Evolutionary conservation across 306 rosid genomes (phyloP).

Genomic region (Inga leiocalycina): DNA sequence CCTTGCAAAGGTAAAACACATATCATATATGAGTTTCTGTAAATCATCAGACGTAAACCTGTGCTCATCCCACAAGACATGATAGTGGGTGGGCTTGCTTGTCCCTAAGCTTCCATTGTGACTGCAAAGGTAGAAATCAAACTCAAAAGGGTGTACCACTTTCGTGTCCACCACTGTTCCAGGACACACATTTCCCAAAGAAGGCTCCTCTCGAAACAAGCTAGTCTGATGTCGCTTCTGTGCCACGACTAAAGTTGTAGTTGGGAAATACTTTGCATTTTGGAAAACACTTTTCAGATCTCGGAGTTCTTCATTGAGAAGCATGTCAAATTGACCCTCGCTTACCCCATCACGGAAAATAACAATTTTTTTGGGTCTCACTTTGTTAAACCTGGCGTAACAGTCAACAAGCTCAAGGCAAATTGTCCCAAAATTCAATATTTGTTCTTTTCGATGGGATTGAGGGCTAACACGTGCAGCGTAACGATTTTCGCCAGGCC

Average conservation of each 20-base stretch:
- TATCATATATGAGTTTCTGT: slow-evolving; percentile 70
- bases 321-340: slow-evolving; percentile 83
- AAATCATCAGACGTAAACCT: slow-evolving; percentile 61
- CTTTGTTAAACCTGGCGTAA: slow-evolving; percentile 46
- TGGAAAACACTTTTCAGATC: slow-evolving; percentile 53
- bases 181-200: slow-evolving; percentile 51
- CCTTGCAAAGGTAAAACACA: slow-evolving; percentile 84
- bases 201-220: slow-evolving; percentile 55
- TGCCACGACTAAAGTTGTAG: slow-evolving; percentile 71
- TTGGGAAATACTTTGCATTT: slow-evolving; percentile 46
- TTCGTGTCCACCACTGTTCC: slow-evolving; percentile 80
- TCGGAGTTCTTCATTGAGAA: slow-evolving; percentile 67
- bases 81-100: slow-evolving; percentile 84
- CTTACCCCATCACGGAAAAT: slow-evolving; percentile 86
- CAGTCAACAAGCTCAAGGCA: slow-evolving; percentile 67
- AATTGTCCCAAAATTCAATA: slow-evolving; percentile 59
- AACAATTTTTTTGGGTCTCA: slow-evolving; percentile 56
- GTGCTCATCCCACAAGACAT: slow-evolving; percentile 77
- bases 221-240: slow-evolving; percentile 81
- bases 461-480: slow-evolving; percentile 68
- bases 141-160: slow-evolving; percentile 68
- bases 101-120: slow-evolving; percentile 76
- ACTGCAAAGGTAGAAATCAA: slow-evolving; percentile 78
- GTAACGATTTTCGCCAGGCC: slow-evolving; percentile 89
- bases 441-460: slow-evolving; percentile 54